Base-by-base conservation (phyloP, 495 filamentous ascomycete genomes). In the Massariosphaeria phaeospora region DNA sequence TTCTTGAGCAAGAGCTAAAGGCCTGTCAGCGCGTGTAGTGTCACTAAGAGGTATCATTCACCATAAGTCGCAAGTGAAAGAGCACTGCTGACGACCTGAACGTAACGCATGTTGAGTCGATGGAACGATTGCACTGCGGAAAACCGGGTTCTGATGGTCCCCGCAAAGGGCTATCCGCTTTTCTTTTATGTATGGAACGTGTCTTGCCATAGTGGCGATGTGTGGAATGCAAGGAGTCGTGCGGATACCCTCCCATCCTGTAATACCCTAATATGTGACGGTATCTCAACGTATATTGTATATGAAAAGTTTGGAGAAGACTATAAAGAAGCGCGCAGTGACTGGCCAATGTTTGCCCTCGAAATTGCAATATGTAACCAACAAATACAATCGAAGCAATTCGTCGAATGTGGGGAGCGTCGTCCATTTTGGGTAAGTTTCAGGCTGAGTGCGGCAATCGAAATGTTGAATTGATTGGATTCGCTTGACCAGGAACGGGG, bases 321-420 rank as follows among this genome's bases (percentile, higher is more conserved):
- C 23, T 40, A 23, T 35, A 26, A 41, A 33, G 17, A 42, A 52
- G 21, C 12, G 5, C 35, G 17, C 25, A 31, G 42, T 45, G 45
- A 50, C 34, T 61, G 48, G 50, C 57, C 57, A 61, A 61, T 61
- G 50, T 38, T 33, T 27, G 18, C 20, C 2, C 8, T 30, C 21
- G 42, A 48, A 61, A 50, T 55, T 55, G 45, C 51, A 61, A 61
- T 55, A 55, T 61, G 42, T 27, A 46, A 31, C 57, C 57, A 51
- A 51, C 31, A 61, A 51, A 61, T 61, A 11, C 57, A 20, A 49
- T 20, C 20, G 15, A 30, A 55, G 49, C 31, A 48, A 59, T 54
- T 48, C 33, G 41, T 53, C 30, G 23, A 34, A 48, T 34, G 35
- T 2, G 23, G 35, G 34, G 41, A 27, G n/a, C 13, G 40, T 26